phyloP scores from a whole-genome alignment of 139 green algal species.

The Micromonas commoda region DNA sequence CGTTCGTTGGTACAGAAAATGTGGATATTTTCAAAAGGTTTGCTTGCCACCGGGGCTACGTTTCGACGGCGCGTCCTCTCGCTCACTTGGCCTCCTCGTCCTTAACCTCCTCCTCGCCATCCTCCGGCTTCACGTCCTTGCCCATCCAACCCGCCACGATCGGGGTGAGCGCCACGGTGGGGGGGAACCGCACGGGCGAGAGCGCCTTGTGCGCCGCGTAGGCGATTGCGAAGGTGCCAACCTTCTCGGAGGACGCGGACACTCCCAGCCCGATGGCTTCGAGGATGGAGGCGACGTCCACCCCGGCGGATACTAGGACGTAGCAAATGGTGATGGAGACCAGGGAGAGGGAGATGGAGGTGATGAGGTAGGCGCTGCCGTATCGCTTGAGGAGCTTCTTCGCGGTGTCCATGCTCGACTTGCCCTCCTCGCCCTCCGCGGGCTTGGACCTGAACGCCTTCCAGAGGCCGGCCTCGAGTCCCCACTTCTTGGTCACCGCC shows the following conservation, averaged over 20 bases:
- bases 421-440: slow-evolving; percentile 27
- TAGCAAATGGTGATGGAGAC: slow-evolving; percentile 92
- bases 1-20: too few relatives aligned
- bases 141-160: slow-evolving; percentile 69
- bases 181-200: slow-evolving; percentile 95
- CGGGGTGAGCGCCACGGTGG: slow-evolving; percentile 95
- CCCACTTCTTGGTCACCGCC: slow-evolving; percentile 74
- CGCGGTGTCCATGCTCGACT: slow-evolving; percentile 31
- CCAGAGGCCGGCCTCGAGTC: slow-evolving; percentile 79
- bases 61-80: too few relatives aligned
- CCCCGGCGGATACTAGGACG: slow-evolving; percentile 65
- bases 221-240: slow-evolving; percentile 86
- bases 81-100: too few relatives aligned
- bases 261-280: slow-evolving; percentile 68
- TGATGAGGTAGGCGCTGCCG: slow-evolving; percentile 90
- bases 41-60: too few relatives aligned
- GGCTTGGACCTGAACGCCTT: slow-evolving; percentile 70
- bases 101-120: slow-evolving; percentile 3
- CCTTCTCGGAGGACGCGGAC: slow-evolving; percentile 58
- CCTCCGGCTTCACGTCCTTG: background rate
- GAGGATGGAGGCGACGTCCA: slow-evolving; percentile 79
- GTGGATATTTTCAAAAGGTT: too few relatives aligned
- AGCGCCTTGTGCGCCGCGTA: slow-evolving; percentile 98
- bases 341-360: slow-evolving; percentile 90
- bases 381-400: slow-evolving; percentile 90